A percentile compares a stretch with the other conserved stretches of the same genome.
phyloP scores from a whole-genome alignment of 805 yeast genomes.

The Tetrapisispora taiwanensis region DNA sequence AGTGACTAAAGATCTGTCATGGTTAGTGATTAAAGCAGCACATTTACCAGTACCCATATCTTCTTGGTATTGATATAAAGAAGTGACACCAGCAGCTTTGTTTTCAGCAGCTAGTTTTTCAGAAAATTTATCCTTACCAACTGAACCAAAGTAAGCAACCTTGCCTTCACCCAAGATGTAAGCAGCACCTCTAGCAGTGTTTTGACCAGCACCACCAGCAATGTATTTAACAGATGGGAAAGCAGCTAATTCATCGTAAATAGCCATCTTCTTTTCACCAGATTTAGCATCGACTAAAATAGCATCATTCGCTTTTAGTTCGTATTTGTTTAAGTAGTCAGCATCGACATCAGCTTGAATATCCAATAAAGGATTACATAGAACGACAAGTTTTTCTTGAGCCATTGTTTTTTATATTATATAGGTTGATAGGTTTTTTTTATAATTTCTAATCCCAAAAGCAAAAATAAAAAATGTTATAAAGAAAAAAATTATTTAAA shows the following conservation, averaged over 20 bases:
- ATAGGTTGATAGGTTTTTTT: not conserved
- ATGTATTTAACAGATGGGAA: constrained; percentile 54
- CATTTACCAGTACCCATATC: constrained; percentile 89
- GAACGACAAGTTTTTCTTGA: constrained; percentile 45
- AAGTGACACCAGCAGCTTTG: constrained; percentile 74
- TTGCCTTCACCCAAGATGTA: constrained; percentile 71
- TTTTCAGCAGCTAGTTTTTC: constrained; percentile 77
- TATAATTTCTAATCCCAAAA: too few species aligned
- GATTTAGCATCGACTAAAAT: constrained; percentile 48
- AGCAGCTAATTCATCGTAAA: constrained; percentile 67
- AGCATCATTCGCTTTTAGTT: constrained; percentile 84
- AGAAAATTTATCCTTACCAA: constrained; percentile 84
- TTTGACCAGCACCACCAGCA: constrained; percentile 99
- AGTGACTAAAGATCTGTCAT: constrained; percentile 85
- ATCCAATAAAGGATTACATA: constrained; percentile 89
- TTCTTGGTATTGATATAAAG: constrained; percentile 74
- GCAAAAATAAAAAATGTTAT: too few species aligned
- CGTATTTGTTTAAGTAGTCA: constrained; percentile 69
- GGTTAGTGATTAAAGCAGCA: constrained; percentile 87
- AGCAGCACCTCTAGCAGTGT: constrained; percentile 97
- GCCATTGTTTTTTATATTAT: not conserved
- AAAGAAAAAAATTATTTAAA: too few species aligned
- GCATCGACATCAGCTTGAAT: constrained; percentile 66
- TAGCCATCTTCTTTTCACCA: constrained; percentile 76
- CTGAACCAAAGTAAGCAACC: constrained; percentile 92